Conservation (phyloP, 75 land plant genomes). For the Pinus albicaulis region DNA sequence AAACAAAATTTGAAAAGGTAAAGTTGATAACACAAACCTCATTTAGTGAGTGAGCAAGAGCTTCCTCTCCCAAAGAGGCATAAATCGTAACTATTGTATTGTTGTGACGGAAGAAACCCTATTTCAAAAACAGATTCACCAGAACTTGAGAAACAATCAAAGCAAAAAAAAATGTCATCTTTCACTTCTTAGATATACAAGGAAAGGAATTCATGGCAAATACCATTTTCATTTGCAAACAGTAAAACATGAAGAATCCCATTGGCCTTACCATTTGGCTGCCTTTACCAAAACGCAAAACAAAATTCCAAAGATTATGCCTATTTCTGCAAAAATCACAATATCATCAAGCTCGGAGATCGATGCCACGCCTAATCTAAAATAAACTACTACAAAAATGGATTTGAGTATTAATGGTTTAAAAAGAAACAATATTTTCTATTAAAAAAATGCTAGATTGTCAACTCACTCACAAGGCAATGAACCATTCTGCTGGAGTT, state of each 20-base stretch:
- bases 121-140: conserved; percentile 7
- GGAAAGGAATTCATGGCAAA: background rate
- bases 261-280: background rate
- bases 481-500: conserved; percentile 80
- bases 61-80: conserved; percentile 95
- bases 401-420: no score
- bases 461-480: conserved; percentile 73
- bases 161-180: background rate
- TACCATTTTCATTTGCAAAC: background rate
- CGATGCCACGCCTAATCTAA: no score
- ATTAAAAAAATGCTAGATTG: no score
- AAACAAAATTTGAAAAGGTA: background rate
- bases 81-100: conserved; percentile 91
- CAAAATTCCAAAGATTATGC: no score
- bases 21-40: conserved; percentile 50
- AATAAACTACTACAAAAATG: no score
- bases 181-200: background rate
- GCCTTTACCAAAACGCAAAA: background rate
- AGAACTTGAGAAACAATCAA: background rate
- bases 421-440: no score
- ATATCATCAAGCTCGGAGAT: background rate
- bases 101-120: conserved; percentile 95
- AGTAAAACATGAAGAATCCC: background rate
- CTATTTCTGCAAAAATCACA: background rate
- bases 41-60: conserved; percentile 86